Evolutionary conservation across 2,329 filamentous ascomycete genomes (phyloP), one percentile per base, ranked within the genome.

Genomic region (Penicillium sp.): DNA sequence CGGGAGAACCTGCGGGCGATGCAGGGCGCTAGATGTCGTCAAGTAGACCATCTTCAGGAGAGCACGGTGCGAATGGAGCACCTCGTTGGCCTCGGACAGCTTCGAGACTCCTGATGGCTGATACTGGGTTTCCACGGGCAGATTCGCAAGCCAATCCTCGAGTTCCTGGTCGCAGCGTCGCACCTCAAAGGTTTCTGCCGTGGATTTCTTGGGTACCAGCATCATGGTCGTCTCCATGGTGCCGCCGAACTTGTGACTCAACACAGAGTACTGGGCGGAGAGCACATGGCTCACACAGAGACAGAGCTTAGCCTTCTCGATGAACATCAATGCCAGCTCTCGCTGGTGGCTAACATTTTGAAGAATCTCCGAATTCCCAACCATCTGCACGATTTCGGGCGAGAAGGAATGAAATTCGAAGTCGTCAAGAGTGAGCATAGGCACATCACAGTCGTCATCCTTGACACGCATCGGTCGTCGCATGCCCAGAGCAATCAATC

Each of bases 1-100:
- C 0, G 91, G 90, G 38, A 96, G 81, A 53, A 96, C 93, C 60
- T 95, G 91, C 2, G 93, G 93, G 28, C 93, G 86, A 70, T 96
- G 92, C 16, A 97, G 80, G 3, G 93, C 93, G 47, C 90, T 96
- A 16, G 95, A 81, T 0, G 92, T 95, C 2, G 93, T 95, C 70
- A 91, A 89, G 72, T 95, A 96, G 2, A 96, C 85, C 87, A 96
- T 95, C 71, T 95, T 90, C 33, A 97, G 77, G 18, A 96, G 79
- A n/a, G 89, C 89, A 44, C 89, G 84, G 68, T 96, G 90, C 2
- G 96, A 74, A 57, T 82, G 79, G 45, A 86, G 65, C 12, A 79
- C 75, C 53, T 77, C 74, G 38, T 78, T 72, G 18, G 73, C 72
- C 48, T 73, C 61, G 6, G 67, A 59, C n/a, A 79, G 64, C 7